Conservation (phyloP, 805 yeast species). For the Metschnikowia shivogae region DNA sequence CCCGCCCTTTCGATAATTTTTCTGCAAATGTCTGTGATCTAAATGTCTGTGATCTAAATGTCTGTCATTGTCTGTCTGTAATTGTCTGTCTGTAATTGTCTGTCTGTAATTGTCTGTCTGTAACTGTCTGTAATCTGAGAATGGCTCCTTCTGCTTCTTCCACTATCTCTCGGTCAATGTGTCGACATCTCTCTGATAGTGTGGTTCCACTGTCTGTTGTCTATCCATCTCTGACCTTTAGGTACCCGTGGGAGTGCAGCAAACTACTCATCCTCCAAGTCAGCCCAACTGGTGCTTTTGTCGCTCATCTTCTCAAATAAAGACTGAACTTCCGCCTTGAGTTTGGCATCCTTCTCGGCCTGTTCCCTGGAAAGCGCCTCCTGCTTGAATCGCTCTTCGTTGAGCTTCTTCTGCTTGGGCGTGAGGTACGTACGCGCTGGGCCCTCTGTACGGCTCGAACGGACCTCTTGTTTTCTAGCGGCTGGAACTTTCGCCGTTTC, state of each 20-base stretch:
- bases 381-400: slow-evolving; percentile 7
- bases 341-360: slow-evolving; percentile 17
- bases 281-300: slow-evolving; percentile 31
- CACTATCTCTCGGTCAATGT: too few species aligned
- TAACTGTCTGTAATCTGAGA: too few species aligned
- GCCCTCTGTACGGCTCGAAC: background rate
- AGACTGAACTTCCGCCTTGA: slow-evolving; percentile 24
- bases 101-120: too few species aligned
- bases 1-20: too few species aligned
- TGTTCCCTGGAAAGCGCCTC: slow-evolving; percentile 6
- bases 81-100: too few species aligned
- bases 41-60: too few species aligned
- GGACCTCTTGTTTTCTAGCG: background rate
- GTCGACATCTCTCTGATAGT: too few species aligned
- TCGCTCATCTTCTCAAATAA: slow-evolving; percentile 28
- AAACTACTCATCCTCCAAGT: slow-evolving; percentile 22
- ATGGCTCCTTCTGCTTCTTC: too few species aligned
- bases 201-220: too few species aligned
- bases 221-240: too few species aligned
- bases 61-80: too few species aligned
- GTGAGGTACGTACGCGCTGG: slow-evolving; percentile 8
- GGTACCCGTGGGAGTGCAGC: background rate
- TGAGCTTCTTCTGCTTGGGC: slow-evolving; percentile 11
- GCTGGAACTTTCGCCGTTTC: background rate
- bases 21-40: too few species aligned